These are phyloP conservation scores for Aquilaria agallochum DNA, from an alignment of 441 rosid species.

Conservation along the genomic window DNA sequence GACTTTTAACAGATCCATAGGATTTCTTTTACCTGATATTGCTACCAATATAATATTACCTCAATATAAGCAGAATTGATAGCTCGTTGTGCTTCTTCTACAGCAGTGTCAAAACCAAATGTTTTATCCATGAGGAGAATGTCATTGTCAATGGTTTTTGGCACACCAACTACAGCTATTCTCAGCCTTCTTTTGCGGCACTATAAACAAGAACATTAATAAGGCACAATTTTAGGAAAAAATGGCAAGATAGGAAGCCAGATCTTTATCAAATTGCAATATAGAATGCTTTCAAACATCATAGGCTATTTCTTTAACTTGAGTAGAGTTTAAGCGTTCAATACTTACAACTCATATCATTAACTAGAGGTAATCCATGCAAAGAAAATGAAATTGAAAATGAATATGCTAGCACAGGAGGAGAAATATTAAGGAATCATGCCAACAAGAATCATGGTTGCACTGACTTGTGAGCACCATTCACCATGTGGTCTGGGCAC, in stretches of 20 bases:
- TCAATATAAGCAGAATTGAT: constrained; percentile 97
- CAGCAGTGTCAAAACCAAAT: constrained; percentile 97
- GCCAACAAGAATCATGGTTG: too few species aligned
- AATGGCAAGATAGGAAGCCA: not conserved
- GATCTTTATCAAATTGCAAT: not conserved
- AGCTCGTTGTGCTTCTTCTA: constrained; percentile 97
- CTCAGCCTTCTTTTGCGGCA: constrained; percentile 66
- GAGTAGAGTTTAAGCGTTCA: too few species aligned
- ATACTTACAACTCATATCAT: too few species aligned
- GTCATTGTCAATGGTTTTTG: constrained; percentile 97
- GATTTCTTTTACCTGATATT: too few species aligned
- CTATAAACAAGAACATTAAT: constrained; percentile 31
- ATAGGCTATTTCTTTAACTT: too few species aligned
- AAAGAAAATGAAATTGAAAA: not conserved
- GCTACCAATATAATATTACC: constrained; percentile 32
- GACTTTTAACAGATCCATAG: not conserved
- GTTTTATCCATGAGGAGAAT: constrained; percentile 95
- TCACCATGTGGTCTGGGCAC: too few species aligned
- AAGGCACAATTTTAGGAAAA: constrained; percentile 8
- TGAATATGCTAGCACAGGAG: not conserved
- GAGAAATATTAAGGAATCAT: too few species aligned
- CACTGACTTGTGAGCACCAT: too few species aligned
- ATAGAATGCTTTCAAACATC: constrained; percentile 4
- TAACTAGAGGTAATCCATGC: too few species aligned
- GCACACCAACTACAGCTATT: constrained; percentile 96